Evolutionary conservation across 202 grass and related monocot genomes (phyloP).

Genomic region (Carex arenaria): DNA sequence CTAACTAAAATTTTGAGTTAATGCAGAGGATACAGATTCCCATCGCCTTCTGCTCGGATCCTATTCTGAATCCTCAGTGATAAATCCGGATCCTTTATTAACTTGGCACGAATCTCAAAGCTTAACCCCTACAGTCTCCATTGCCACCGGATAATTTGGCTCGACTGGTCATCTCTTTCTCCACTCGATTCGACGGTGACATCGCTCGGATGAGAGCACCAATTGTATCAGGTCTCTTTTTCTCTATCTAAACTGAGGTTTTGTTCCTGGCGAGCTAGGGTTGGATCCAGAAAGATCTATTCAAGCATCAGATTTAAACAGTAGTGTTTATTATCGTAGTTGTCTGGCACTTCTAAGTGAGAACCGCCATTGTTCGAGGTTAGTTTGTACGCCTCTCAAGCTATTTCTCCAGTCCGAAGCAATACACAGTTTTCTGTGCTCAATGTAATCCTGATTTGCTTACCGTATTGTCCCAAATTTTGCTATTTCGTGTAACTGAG

Average conservation of each 20-base stretch:
- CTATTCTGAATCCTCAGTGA: too few species aligned
- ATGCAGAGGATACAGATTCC: too few species aligned
- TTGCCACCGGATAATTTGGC: too few species aligned
- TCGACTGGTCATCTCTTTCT: background rate
- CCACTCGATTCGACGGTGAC: constrained; percentile 8
- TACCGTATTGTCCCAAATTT: background rate
- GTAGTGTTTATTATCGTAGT: constrained; percentile 5
- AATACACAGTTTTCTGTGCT: background rate
- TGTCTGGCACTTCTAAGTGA: background rate
- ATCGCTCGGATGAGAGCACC: background rate
- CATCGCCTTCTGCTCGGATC: too few species aligned
- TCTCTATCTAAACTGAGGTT: background rate
- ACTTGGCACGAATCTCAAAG: too few species aligned
- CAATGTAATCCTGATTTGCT: background rate
- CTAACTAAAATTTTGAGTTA: too few species aligned
- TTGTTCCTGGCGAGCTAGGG: constrained; percentile 5
- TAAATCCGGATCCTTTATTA: too few species aligned
- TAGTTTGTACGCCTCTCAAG: background rate
- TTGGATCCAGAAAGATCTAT: constrained; percentile 20
- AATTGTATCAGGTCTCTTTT: constrained; percentile 1
- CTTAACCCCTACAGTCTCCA: too few species aligned
- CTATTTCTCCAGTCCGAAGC: background rate
- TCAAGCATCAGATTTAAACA: background rate
- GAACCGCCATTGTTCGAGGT: background rate
- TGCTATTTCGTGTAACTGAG: background rate